Base-by-base conservation (phyloP, 2,329 filamentous ascomycete genomes). In the Penicillium fuscoglaucum region DNA sequence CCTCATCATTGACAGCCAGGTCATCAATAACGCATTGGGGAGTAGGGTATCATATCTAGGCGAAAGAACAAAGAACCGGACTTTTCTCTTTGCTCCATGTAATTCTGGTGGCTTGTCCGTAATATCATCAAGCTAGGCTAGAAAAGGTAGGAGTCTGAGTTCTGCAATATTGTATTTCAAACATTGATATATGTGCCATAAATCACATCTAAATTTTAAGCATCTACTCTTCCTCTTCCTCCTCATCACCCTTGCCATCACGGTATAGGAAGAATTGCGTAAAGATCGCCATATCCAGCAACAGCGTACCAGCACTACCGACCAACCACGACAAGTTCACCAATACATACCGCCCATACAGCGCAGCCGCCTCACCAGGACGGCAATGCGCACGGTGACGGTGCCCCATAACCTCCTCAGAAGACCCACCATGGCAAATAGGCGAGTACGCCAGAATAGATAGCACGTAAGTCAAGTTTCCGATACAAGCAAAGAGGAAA, bases 401-500 rank as follows among this genome's bases (percentile, higher is more conserved):
- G 37, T 57, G 56, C 10, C 35, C 45, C 39, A 59, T 15, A 13
- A 43, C 21, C 21, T 50, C 69, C 58, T 64, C 77, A 66, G 28
- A 57, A 65, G 54, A 59, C 6, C 48, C 55, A 21, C 61, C 55
- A 21, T 57, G 60, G 43, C 91, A 96, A 31, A 83, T 79, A 0
- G 93, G 91, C 59, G 93, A 90, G 70, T 92, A 98, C 1, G 92
- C 93, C 63, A 98, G 83, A 66, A 99, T 98, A 39, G 89, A 93
- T 39, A 96, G 79, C 19, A 97, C 93, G 70, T 96, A 98, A 0
- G 93, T 97, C 64, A 96, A 75, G 73, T 99, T 99, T 2, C 95
- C 95, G 6, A 98, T 85, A 72, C 93, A 98, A 5, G 95, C 95
- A 73, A 99, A 98, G 24, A 98, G 81, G 79, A 98, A 98, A 78